Evolutionary conservation across 2,329 filamentous ascomycete species (phyloP).

Genomic region (Dactylonectria macrodidyma): DNA sequence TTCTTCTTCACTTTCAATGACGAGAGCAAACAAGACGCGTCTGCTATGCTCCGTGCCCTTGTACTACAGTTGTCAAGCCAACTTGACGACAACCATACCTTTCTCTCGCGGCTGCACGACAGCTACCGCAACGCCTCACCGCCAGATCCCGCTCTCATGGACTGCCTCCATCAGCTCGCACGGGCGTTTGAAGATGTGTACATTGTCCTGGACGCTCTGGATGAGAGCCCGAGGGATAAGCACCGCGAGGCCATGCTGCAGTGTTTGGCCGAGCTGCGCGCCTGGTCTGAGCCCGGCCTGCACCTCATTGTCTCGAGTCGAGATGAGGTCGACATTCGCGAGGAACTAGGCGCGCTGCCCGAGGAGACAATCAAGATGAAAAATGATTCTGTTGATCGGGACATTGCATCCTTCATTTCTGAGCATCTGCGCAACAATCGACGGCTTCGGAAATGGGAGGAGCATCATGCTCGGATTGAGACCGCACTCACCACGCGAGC

Average conservation of each 20-base stretch:
- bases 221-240: constrained; percentile 51
- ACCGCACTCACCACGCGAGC: constrained; percentile 5
- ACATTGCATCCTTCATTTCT: constrained; percentile 27
- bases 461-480: constrained; percentile 12
- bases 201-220: constrained; percentile 55
- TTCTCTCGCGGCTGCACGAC: constrained; percentile 38
- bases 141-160: constrained; percentile 36
- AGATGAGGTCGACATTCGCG: constrained; percentile 50
- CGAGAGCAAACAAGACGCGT: constrained; percentile 48
- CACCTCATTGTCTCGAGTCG: constrained; percentile 54
- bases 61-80: constrained; percentile 52
- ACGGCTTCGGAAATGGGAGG: constrained; percentile 19
- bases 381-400: constrained; percentile 16
- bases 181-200: constrained; percentile 50
- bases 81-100: constrained; percentile 31
- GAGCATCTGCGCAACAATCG: constrained; percentile 15
- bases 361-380: constrained; percentile 34
- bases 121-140: constrained; percentile 35
- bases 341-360: constrained; percentile 26
- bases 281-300: constrained; percentile 40
- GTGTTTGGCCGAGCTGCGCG: constrained; percentile 42
- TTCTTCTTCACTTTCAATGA: constrained; percentile 51
- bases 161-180: constrained; percentile 44
- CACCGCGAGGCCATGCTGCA: constrained; percentile 46
- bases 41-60: constrained; percentile 51